These are phyloP conservation scores for Pseudogymnoascus sp. DNA, from an alignment of 2,329 filamentous ascomycete species.

Conservation along the genomic window DNA sequence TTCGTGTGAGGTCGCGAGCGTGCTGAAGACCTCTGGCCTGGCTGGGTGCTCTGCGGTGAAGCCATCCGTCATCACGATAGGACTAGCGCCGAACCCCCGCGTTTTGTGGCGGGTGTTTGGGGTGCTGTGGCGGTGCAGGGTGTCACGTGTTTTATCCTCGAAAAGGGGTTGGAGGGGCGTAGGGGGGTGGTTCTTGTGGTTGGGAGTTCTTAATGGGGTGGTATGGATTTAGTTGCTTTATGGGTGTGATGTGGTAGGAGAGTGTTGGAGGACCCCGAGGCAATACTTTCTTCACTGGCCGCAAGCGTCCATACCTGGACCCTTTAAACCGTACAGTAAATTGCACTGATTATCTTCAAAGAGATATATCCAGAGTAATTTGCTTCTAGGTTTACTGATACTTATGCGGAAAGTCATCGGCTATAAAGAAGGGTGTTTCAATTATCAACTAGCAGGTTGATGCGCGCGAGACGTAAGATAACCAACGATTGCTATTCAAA, in stretches of 20 bases:
- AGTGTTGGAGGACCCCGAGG: neutral
- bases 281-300: neutral
- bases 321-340: neutral
- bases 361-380: neutral
- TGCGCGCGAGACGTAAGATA: neutral
- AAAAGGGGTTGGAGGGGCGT: too few species aligned
- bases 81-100: conserved; percentile 2
- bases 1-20: neutral
- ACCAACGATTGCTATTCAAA: neutral
- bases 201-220: too few species aligned
- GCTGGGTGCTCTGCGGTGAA: neutral
- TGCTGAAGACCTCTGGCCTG: neutral
- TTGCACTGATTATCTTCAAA: neutral
- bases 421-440: neutral
- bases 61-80: conserved; percentile 1
- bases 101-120: neutral
- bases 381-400: neutral
- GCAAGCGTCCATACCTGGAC: neutral
- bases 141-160: neutral
- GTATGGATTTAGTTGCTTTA: neutral
- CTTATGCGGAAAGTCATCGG: neutral
- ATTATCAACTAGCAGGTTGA: neutral
- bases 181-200: neutral
- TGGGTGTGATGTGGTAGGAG: neutral
- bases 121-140: neutral